Evolutionary conservation across 2,329 filamentous ascomycete genomes (phyloP), one percentile per base, ranked within the genome.

Genomic region (Leptographium lundbergii): DNA sequence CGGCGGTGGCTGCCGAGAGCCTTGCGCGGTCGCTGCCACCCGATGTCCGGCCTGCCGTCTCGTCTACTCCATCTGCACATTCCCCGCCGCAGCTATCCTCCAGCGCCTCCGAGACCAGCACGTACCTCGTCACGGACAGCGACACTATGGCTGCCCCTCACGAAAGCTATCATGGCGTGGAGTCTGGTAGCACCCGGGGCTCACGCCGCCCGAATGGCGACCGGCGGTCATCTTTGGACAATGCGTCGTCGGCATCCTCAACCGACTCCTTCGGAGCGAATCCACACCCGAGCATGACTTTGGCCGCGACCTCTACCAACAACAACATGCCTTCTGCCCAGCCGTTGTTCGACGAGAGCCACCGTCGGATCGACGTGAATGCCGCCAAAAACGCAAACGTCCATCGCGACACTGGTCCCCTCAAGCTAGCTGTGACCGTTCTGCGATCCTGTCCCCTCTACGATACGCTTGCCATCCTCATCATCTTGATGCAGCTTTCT

Each of bases 391-490:
- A 86, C 66, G 77, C 79, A 64, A 79, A 85, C 61, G 65, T 87
- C 58, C 86, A 88, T 68, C 85, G 85, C 65, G 84, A 87, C 69
- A 77, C 84, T 58, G 87, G 87, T 61, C 84, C 88, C 54, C 74
- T 95, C 65, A 85, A 88, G 66, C 78, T 95, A 64, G 87, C 88
- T 63, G 82, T 89, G 65, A 96, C 91, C 59, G 92, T 97, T 67
- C 82, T 97, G 70, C 85, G 85, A 67, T 90, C 91, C 57, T 92
- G 91, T 67, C 92, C 92, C 58, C 84, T 96, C 69, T 88, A 90
- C 75, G 92, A 97, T 75, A 96, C 92, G 62, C 89, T 96, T 73
- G 91, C 92, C 70, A 96, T 97, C 68, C 84, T 97, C 71, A 96
- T 96, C 73, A 88, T 96, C 67, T 82, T 97, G 65, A 88, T 96